Evolutionary conservation across 371 early-diverging fungal species (phyloP).

Genomic region (Catenaria anguillulae): DNA sequence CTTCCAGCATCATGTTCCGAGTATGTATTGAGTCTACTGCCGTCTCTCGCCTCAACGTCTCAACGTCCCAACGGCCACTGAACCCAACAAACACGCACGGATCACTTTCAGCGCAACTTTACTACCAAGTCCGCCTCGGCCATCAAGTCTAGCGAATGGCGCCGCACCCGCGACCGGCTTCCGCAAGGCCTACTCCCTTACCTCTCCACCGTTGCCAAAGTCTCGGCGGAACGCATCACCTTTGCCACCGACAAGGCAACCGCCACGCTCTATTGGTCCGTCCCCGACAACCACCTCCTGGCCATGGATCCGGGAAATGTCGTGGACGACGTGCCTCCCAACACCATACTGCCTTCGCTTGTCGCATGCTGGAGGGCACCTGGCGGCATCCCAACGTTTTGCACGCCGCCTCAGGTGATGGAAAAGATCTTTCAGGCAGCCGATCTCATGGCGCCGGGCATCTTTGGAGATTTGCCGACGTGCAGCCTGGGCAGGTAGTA

Average conservation of each 20-base stretch:
- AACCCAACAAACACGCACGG: no score
- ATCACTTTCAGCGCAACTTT: no score
- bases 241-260: neutral
- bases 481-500: neutral
- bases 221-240: neutral
- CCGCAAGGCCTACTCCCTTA: neutral
- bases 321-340: neutral
- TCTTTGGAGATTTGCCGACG: neutral
- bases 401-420: neutral
- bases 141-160: neutral
- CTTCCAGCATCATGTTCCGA: no score
- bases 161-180: neutral
- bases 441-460: constrained; percentile 2
- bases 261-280: neutral
- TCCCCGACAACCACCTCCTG: neutral
- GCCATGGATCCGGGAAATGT: neutral
- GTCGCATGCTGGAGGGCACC: neutral
- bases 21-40: no score
- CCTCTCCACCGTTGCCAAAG: neutral
- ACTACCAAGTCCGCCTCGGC: neutral
- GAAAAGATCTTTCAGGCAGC: neutral
- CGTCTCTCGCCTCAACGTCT: no score
- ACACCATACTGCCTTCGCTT: neutral
- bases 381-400: neutral
- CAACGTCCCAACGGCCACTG: no score